Evolutionary conservation across 441 rosid genomes (phyloP).

Genomic region (Adansonia madagascariensis): DNA sequence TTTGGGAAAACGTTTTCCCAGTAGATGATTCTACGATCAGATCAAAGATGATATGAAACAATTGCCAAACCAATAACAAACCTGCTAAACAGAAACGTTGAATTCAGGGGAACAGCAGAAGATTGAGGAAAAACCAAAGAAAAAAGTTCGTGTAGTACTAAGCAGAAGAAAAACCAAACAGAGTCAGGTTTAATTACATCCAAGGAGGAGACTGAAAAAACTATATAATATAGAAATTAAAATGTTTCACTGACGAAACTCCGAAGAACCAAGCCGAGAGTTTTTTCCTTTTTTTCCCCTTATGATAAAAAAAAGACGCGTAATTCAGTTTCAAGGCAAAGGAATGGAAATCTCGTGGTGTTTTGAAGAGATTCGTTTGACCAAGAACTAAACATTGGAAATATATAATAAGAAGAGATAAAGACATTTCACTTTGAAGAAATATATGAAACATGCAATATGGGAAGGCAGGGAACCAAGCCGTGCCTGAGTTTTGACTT

Average conservation of each 20-base stretch:
- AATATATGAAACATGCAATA: neutral
- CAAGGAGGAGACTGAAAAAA: neutral
- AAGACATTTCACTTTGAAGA: too few species aligned
- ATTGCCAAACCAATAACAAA: neutral
- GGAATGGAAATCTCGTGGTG: slow-evolving; percentile 18
- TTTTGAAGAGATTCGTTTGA: slow-evolving; percentile 3
- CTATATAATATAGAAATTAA: neutral
- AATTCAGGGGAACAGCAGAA: neutral
- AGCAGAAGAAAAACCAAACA: neutral
- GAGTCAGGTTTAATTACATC: neutral
- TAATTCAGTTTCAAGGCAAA: neutral
- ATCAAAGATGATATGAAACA: neutral
- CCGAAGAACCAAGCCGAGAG: neutral
- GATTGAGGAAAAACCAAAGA: neutral
- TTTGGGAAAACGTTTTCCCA: neutral
- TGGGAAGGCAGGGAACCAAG: neutral
- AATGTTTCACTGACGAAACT: slow-evolving; percentile 2
- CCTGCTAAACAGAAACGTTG: neutral
- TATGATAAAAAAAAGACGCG: slow-evolving; percentile 14
- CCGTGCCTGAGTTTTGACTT: neutral
- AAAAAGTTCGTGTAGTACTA: neutral
- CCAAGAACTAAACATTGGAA: neutral
- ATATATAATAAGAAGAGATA: neutral
- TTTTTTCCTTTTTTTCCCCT: neutral
- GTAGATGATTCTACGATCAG: neutral